These are phyloP conservation scores for Fusarium sp. DNA, from an alignment of 2,329 filamentous ascomycete genomes.

Conservation along the genomic window DNA sequence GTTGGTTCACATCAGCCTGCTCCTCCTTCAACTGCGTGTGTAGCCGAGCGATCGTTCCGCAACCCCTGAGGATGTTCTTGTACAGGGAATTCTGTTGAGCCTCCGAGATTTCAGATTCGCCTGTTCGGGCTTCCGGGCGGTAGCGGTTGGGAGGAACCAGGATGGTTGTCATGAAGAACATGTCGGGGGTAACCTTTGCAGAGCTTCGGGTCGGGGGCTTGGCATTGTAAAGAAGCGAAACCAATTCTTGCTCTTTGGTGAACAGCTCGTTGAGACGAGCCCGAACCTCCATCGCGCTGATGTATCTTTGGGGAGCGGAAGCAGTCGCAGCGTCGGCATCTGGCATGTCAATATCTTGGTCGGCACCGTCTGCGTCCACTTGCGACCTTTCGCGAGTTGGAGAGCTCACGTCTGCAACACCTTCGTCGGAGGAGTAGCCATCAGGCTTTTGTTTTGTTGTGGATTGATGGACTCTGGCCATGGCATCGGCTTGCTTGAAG, in stretches of 20 bases:
- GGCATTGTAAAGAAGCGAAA: constrained; percentile 86
- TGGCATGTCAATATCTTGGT: constrained; percentile 52
- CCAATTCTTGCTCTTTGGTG: constrained; percentile 84
- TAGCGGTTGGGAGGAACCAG: constrained; percentile 93
- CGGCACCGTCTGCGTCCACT: constrained; percentile 60
- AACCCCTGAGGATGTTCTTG: constrained; percentile 82
- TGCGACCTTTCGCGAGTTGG: constrained; percentile 52
- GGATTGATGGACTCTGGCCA: constrained; percentile 58
- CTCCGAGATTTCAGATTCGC: constrained; percentile 84
- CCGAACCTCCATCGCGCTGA: constrained; percentile 85
- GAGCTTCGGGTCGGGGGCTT: constrained; percentile 70
- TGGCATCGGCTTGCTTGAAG: constrained; percentile 76
- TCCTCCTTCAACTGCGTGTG: constrained; percentile 63
- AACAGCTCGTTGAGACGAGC: constrained; percentile 84
- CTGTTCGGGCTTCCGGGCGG: constrained; percentile 85
- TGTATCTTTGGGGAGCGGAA: constrained; percentile 70
- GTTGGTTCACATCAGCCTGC: constrained; percentile 68
- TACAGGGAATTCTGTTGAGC: constrained; percentile 89
- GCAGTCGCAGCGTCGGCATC: constrained; percentile 46
- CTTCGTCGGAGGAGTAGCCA: constrained; percentile 71
- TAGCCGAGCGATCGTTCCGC: constrained; percentile 78
- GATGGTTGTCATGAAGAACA: constrained; percentile 92
- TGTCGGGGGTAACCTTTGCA: constrained; percentile 75
- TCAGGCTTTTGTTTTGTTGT: constrained; percentile 55
- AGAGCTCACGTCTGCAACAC: constrained; percentile 72